A percentile compares a stretch with the other conserved stretches of the same genome.
phyloP scores from a whole-genome alignment of 257 asterid genomes.

The Schizonepeta tenuifolia region DNA sequence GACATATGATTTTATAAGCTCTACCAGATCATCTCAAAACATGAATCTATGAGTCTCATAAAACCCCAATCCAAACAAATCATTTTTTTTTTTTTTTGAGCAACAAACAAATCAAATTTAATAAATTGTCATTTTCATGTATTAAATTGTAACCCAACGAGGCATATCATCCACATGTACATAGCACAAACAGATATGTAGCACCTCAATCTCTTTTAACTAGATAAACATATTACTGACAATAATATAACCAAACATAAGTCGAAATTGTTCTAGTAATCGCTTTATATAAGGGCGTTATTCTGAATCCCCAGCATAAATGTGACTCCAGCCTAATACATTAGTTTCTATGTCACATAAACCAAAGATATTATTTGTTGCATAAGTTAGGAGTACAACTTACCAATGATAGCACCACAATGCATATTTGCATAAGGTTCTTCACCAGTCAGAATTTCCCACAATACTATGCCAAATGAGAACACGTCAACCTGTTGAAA shows the following conservation, averaged over 20 bases:
- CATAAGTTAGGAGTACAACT: constrained; percentile 34
- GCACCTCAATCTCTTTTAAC: neutral
- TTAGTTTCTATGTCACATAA: constrained; percentile 5
- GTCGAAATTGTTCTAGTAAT: constrained; percentile 21
- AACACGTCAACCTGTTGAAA: constrained; percentile 74
- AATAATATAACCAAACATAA: neutral
- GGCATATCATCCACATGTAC: neutral
- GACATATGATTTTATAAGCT: neutral
- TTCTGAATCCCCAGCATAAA: neutral
- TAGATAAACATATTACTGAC: neutral
- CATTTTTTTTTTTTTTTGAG: too few relatives aligned
- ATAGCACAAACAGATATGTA: neutral
- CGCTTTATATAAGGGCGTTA: neutral
- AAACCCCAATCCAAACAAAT: constrained; percentile 10
- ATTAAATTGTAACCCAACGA: neutral
- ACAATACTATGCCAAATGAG: constrained; percentile 72
- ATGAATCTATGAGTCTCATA: neutral
- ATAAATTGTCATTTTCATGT: neutral
- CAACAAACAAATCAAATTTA: constrained; percentile 13
- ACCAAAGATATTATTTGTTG: constrained; percentile 2
- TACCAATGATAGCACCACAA: constrained; percentile 82
- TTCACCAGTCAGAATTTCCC: constrained; percentile 84
- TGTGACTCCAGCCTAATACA: constrained; percentile 19
- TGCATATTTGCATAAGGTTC: constrained; percentile 88
- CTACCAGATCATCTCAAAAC: neutral